Base-by-base conservation (phyloP, 2,329 filamentous ascomycete genomes). In the Phaeophleospora eucalypticola region DNA sequence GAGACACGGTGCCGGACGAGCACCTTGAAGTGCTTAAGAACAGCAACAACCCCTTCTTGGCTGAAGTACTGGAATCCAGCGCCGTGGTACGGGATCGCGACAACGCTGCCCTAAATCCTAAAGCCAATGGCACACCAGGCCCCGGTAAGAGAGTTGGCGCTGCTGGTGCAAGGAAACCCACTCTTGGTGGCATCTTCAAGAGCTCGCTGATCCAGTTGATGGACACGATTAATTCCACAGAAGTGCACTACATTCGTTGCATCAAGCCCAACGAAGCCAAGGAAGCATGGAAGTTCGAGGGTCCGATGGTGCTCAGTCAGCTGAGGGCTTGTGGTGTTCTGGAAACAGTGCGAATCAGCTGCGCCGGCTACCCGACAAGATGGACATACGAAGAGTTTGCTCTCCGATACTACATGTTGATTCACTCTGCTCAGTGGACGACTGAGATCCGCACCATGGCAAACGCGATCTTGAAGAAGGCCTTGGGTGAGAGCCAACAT, bases 301-400 rank as follows among this genome's bases (percentile, higher is more conserved):
- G 93, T 0, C 93, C 94, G 2, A 98, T 98, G 93, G 93, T 98
- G 58, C 79, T 98, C 51, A 95, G 89, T 69, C 93, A 98, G 70
- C 77, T 98, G 61, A 84, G 94, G 69, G 93, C 93, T 71, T 98
- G 93, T 72, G 93, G 93, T 90, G 94, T 98, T 32, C 80, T 98
- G 48, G 93, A 98, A 72, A 98, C 93, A 3, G 93, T 98, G 47
- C 84, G 93, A 65, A 98, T 98, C 70, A 95, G 89, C 72, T 94
- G 87, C 66, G 93, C 93, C 54, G 93, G 93, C 52, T 98, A 98
- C 65, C 93, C 93, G 14, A 97, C 93, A 37, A 80, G 93, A 66
- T 98, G 93, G 94, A 97, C 93, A 0, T 98, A 96, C 65, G 93
- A 98, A 65, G 93, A 98, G 66, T 98, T 98, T 68, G 93, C 93